Evolutionary conservation across 2,329 filamentous ascomycete species (phyloP).

Genomic region (Juglanconis oblonga): DNA sequence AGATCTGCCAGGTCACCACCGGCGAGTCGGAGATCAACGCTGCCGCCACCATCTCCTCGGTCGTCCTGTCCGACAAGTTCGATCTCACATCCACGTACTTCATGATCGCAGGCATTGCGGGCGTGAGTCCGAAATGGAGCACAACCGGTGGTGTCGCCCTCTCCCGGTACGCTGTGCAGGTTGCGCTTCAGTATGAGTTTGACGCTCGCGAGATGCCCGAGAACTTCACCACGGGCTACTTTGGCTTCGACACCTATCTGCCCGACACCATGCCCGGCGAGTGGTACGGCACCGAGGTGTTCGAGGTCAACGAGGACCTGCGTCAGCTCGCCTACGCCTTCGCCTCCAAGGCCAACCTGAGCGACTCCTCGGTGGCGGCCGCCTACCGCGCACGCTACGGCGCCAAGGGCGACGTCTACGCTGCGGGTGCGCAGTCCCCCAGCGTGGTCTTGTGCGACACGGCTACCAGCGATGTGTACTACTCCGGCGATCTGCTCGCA

Average conservation of each 20-base stretch:
- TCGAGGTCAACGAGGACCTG: constrained; percentile 61
- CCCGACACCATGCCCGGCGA: constrained; percentile 56
- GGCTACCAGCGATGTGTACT: constrained; percentile 72
- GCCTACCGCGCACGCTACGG: constrained; percentile 55
- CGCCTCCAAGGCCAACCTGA: constrained; percentile 49
- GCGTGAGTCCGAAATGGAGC: constrained; percentile 66
- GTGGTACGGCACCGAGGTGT: constrained; percentile 68
- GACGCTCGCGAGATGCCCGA: constrained; percentile 65
- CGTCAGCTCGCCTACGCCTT: constrained; percentile 50
- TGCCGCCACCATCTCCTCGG: constrained; percentile 60
- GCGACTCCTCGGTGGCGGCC: constrained; percentile 45
- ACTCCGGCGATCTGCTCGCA: constrained; percentile 57
- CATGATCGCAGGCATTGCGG: constrained; percentile 68
- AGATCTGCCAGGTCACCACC: constrained; percentile 66
- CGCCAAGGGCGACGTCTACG: constrained; percentile 36
- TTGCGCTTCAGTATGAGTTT: constrained; percentile 73
- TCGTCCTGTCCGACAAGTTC: constrained; percentile 61
- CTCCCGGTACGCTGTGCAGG: constrained; percentile 67
- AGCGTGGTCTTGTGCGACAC: constrained; percentile 63
- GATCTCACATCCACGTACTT: constrained; percentile 69
- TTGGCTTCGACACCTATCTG: constrained; percentile 56
- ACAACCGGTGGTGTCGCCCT: constrained; percentile 67
- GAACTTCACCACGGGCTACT: constrained; percentile 66
- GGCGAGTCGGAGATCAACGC: constrained; percentile 75
- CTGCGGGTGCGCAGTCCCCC: constrained; percentile 44